Evolutionary conservation across 192 early-diverging fungal species (phyloP).

Genomic region (Coemansia asiatica): DNA sequence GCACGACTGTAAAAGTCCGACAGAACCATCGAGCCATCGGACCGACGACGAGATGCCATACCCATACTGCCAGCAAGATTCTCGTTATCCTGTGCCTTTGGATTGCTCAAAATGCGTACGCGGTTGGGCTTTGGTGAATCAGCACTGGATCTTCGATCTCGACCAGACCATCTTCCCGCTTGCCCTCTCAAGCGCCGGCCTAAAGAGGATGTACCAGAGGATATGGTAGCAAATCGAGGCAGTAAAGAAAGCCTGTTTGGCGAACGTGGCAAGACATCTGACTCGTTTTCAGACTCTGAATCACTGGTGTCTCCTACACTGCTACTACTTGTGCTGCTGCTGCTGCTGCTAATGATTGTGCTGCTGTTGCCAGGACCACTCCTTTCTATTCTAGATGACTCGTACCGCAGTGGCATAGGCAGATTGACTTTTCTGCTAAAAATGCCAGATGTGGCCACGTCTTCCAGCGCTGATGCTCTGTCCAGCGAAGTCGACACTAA

Average conservation of each 20-base stretch:
- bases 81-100: not conserved
- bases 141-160: constrained; percentile 6
- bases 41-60: constrained; percentile 22
- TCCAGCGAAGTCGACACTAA: not conserved
- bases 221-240: constrained; percentile 17
- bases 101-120: constrained; percentile 8
- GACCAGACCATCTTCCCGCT: not conserved
- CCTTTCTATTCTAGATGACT: constrained; percentile 14
- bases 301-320: constrained; percentile 2
- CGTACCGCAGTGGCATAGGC: constrained; percentile 47
- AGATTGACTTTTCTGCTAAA: constrained; percentile 52
- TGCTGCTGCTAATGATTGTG: not conserved
- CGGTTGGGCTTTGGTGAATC: not conserved
- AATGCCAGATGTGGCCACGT: not conserved
- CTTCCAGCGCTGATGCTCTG: not conserved
- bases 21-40: constrained; percentile 46
- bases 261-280: constrained; percentile 12
- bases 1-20: constrained; percentile 27
- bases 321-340: constrained; percentile 19
- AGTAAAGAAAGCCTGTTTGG: not conserved
- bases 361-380: constrained; percentile 5
- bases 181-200: not conserved
- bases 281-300: constrained; percentile 18
- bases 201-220: not conserved
- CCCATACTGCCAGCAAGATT: not conserved